Base-by-base conservation (phyloP, 768 basidiomycete genomes). In the Punctularia strigosozonata region DNA sequence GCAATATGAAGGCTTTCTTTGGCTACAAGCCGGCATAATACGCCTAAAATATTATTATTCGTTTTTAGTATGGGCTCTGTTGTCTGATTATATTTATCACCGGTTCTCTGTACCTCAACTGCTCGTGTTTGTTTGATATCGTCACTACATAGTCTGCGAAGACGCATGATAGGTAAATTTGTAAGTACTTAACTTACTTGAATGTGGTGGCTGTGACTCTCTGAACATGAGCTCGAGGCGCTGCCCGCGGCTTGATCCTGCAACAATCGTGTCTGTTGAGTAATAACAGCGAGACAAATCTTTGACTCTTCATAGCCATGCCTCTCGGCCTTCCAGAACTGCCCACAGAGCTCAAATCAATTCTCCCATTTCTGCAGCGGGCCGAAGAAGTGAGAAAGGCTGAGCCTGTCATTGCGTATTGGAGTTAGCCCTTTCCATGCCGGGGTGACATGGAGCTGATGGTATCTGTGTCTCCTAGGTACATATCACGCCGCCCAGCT, bases 401-500 rank as follows among this genome's bases (percentile, higher is more conserved):
- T 45, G 91, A 99, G 41, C 86, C 88, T 4, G 66, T 92, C 38
- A 76, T 98, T 52, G 73, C 87, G 4, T 98, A 98, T 55, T 99
- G 94, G 92, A 92, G 94, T 94, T 34, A 25, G 41, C 22, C 23
- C 22, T 42, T 15, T 31, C 22, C 32, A n/a, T 24, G 26, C 40
- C 25, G 15, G 3, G 23, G 13, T 24, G 3, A 21, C 5, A 31
- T 17, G 31, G 24, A 43, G 46, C 31, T 43, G 48, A 35, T 28
- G 28, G n/a, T 24, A 30, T 5, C 18, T 31, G 38, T 30, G 20
- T 22, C 22, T 31, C 23, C 4, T 57, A 92, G 89, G 80, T 63
- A 81, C 82, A 31, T 95, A 90, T 65, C 82, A 90, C 57, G 92
- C 89, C 43, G 86, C 89, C 0, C 86, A 95, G 57, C 63, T 83